These are phyloP conservation scores for Leishmania mexicana DNA, from an alignment of 208 protist species.

Conservation along the genomic window DNA sequence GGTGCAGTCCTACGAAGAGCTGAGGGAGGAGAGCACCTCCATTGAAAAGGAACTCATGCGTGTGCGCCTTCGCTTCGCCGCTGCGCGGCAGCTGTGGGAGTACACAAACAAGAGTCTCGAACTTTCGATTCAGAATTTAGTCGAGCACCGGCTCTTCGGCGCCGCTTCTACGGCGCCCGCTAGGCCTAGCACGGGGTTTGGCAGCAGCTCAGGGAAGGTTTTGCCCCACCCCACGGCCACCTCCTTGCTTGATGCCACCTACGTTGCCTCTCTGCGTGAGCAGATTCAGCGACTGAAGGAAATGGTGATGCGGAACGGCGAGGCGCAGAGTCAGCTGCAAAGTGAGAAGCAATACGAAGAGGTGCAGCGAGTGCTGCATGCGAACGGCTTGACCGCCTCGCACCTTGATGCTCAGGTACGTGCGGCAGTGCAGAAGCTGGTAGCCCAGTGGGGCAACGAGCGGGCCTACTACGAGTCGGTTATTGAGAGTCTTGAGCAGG, in stretches of 20 bases:
- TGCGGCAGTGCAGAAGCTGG: constrained; percentile 14
- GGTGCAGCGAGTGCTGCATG: constrained; percentile 11
- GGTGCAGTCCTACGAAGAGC: constrained; percentile 25
- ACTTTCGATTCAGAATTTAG: constrained; percentile 34
- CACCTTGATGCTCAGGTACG: constrained; percentile 1
- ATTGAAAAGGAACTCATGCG: constrained; percentile 39
- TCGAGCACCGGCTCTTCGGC: constrained; percentile 27
- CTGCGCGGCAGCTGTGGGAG: constrained; percentile 37
- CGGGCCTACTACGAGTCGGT: constrained; percentile 18
- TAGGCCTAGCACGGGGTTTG: not conserved
- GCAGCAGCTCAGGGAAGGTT: not conserved
- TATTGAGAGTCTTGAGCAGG: constrained; percentile 29
- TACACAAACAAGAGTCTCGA: constrained; percentile 30
- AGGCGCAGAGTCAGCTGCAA: constrained; percentile 28
- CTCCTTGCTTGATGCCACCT: constrained; percentile 19
- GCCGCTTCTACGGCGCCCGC: not conserved
- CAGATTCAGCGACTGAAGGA: constrained; percentile 41
- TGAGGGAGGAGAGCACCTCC: constrained; percentile 36
- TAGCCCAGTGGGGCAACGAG: constrained; percentile 27
- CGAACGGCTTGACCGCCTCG: not conserved
- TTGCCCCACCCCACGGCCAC: not conserved
- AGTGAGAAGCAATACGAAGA: constrained; percentile 27
- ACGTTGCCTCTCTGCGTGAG: constrained; percentile 36
- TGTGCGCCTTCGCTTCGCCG: constrained; percentile 27
- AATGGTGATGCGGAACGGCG: constrained; percentile 31